Conservation (phyloP, 2,329 filamentous ascomycete genomes). For the Penicillium nordicum region DNA sequence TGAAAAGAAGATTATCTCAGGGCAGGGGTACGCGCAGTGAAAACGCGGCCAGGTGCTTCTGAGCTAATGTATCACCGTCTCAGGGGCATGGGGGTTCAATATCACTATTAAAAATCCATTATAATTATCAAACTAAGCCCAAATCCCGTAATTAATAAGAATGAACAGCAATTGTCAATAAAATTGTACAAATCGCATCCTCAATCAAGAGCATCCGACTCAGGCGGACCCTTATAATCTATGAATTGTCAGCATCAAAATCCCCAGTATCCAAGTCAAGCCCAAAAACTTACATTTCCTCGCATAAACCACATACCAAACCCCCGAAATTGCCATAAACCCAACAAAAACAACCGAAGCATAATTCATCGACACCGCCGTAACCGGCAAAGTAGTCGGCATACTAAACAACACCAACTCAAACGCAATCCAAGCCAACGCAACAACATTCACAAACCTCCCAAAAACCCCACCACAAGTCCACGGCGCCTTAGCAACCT, state of each 20-base stretch:
- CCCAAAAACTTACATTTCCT: slow-evolving; percentile 44
- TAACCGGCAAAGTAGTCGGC: slow-evolving; percentile 54
- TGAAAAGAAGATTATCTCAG: too few species aligned
- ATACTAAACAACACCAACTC: slow-evolving; percentile 54
- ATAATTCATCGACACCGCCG: slow-evolving; percentile 55
- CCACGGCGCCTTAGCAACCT: slow-evolving; percentile 51
- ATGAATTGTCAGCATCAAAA: not conserved
- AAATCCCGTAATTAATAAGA: not conserved
- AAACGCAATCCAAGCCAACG: slow-evolving; percentile 52
- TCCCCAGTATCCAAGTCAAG: not conserved
- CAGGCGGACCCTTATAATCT: slow-evolving; percentile 36
- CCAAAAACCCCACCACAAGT: slow-evolving; percentile 47
- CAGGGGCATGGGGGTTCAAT: not conserved
- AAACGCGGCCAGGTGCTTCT: too few species aligned
- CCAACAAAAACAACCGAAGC: slow-evolving; percentile 56
- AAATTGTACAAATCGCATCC: not conserved
- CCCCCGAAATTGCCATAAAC: slow-evolving; percentile 50
- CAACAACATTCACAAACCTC: slow-evolving; percentile 45
- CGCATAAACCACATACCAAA: slow-evolving; percentile 53
- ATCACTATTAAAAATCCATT: not conserved
- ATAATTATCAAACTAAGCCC: not conserved
- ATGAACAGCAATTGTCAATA: not conserved
- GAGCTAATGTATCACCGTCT: not conserved
- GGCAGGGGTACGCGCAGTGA: too few species aligned
- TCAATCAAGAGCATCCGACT: slow-evolving; percentile 23